Evolutionary conservation across 1,139 yeast genomes (phyloP), one percentile per base, ranked within the genome.

Genomic region (Geotrichum citri-aurantii): DNA sequence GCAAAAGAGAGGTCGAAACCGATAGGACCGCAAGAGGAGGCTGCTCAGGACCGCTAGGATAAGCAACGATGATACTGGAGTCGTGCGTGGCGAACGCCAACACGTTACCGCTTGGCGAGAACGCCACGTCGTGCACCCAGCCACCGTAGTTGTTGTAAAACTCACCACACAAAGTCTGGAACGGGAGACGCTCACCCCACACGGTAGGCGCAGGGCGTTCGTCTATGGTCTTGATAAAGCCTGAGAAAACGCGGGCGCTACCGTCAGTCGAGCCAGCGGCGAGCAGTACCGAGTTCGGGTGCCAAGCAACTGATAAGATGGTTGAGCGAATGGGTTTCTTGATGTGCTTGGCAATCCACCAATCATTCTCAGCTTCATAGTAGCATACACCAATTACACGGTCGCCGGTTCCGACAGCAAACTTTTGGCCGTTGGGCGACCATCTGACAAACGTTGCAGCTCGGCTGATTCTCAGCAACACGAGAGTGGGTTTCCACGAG

Each of bases 281-380:
- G 64, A 95, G 78, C 62, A 95, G 78, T 21, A 93, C 95, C 65
- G 86, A 87, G 73, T 95, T 95, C 61, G 92, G 93, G 72, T 95
- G 99, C 99, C 99, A 95, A 62, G 86, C 87, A 57, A 93, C 79
- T 50, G 88, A 81, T 65, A 93, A 81, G 65, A 93, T 81, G 49
- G 98, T 90, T 11, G 97, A 88, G 71, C 88, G 86, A 66, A 92
- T 79, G 19, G 97, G 97, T 74, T 89, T 90, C 78, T 91, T 91
- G 75, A 95, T 73, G 75, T 93, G 99, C 75, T 92, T 93, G 23
- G 98, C 90, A 56, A 93, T 92, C 99, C 99, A 95, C 99, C 99
- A 95, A 72, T 95, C 96, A 73, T 93, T 93, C 69, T 92, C 97
- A 63, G 81, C 88, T 73, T 95, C 99, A 73, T 88, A 93, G 75